Evolutionary conservation across 371 early-diverging fungal genomes (phyloP), one percentile per base, ranked within the genome.

Genomic region (Thermomucor indicae-seudaticae): DNA sequence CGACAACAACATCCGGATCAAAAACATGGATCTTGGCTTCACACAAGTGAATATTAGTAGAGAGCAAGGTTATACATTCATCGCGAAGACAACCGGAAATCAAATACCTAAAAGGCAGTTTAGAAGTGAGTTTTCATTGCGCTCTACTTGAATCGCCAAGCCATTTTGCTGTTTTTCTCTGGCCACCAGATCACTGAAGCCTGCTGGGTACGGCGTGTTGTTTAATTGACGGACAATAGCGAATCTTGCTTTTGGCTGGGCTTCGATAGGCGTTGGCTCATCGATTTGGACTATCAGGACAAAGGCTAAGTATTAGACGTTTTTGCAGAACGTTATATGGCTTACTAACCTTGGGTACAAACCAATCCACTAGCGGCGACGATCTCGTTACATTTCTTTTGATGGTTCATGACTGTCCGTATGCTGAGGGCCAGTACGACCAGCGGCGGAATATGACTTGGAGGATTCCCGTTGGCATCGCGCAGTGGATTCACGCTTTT

Each of bases 1-100:
- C 96, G n/a, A 96, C 89, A 47, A 97, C 67, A 30, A 98, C 79
- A 70, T 98, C 99, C 0, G 98, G 98, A 60, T 98, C 99, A 14
- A 62, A 40, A 31, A 72, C 62, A 37, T 88, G 81, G 29, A 98
- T 77, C 16, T 76, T 71, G 4, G 93, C 92, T 57, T 68, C 10
- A 29, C 8, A 44, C 29, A 7, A 40, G 35, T 23, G n/a, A n/a
- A n/a, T n/a, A n/a, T n/a, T n/a, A n/a, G n/a, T n/a, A n/a, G n/a
- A n/a, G n/a, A n/a, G n/a, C n/a, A n/a, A n/a, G n/a, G n/a, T n/a
- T n/a, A n/a, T n/a, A n/a, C n/a, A n/a, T n/a, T n/a, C n/a, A n/a
- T n/a, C n/a, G n/a, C n/a, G n/a, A n/a, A n/a, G n/a, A n/a, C n/a
- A n/a, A n/a, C n/a, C n/a, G n/a, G n/a, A n/a, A n/a, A n/a, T n/a